Base-by-base conservation (phyloP, 208 protist species). In the Spongospora subterranea region DNA sequence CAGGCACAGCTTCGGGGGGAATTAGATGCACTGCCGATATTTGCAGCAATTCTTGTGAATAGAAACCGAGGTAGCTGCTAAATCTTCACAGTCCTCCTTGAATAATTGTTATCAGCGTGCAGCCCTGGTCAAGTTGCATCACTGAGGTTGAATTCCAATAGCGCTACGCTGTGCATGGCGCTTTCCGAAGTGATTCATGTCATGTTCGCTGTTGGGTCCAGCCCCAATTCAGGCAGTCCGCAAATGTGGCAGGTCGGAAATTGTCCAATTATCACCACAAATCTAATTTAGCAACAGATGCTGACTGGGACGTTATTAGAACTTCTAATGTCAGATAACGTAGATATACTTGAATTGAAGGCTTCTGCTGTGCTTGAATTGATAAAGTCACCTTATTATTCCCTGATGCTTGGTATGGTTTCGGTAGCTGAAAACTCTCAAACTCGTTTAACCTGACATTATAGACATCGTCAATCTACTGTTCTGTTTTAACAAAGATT, bases 331-430 rank as follows among this genome's bases (percentile, higher is more conserved):
- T 6, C 17, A 13, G 17, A 82, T 6, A 43, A 43, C n/a, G 35
- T 17, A 6, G 71, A 82, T 6, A 35, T 82, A 40, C 71, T 82
- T 6, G 6, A 6, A 35, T n/a, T 82, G 71, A 20, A 6, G 6
- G 17, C 6, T 82, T 6, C 6, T 20, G 35, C 6, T 20, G 6
- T 82, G 40, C 35, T 39, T 6, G 71, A 6, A n/a, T 6, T 82
- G 71, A 6, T n/a, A 45, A 35, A 43, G n/a, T 45, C 71, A n/a
- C n/a, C n/a, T 13, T 43, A 82, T 43, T 82, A 45, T n/a, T 20
- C 71, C 35, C 40, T 82, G 71, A 82, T 82, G 71, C 71, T 82
- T 6, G 71, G 71, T 82, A 39, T 35, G n/a, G 71, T 20, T 39
- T 82, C 71, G 71, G 17, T 65, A 17, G 13, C n/a, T n/a, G 35